Conservation (phyloP, 345 rosid genomes). For the Lepidium aucheri region DNA sequence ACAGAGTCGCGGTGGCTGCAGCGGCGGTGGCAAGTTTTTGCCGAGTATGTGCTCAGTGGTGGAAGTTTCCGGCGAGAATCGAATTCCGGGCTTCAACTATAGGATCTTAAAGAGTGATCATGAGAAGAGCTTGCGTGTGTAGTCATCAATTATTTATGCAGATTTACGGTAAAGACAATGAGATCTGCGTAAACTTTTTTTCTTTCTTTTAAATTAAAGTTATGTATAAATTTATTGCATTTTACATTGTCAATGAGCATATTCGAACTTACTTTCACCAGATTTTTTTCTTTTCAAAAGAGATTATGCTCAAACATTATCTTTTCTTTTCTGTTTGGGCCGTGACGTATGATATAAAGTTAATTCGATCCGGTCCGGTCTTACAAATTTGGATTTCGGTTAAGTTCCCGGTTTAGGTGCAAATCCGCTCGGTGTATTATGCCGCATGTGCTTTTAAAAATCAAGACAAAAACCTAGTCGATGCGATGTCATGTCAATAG, state of each 20-base stretch:
- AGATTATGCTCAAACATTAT: too few relatives aligned
- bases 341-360: background rate
- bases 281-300: too few relatives aligned
- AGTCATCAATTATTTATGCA: background rate
- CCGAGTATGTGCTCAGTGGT: constrained; percentile 51
- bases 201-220: background rate
- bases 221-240: background rate
- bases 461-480: too few relatives aligned
- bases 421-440: background rate
- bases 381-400: background rate
- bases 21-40: constrained; percentile 19
- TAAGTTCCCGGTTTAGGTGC: background rate
- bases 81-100: constrained; percentile 29
- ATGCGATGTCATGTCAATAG: too few relatives aligned
- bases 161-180: background rate
- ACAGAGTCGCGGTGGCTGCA: too few relatives aligned
- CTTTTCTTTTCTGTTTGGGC: too few relatives aligned
- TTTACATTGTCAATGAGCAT: background rate
- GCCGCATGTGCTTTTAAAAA: background rate
- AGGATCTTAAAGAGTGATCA: constrained; percentile 52
- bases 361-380: background rate
- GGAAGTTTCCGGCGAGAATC: constrained; percentile 38
- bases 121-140: background rate
- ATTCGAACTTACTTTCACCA: background rate
- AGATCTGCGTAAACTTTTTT: background rate